A percentile compares a stretch with the other conserved stretches of the same genome.
These are phyloP conservation scores for Borovskyia barvae DNA, from an alignment of 208 protist species.

Conservation along the genomic window DNA sequence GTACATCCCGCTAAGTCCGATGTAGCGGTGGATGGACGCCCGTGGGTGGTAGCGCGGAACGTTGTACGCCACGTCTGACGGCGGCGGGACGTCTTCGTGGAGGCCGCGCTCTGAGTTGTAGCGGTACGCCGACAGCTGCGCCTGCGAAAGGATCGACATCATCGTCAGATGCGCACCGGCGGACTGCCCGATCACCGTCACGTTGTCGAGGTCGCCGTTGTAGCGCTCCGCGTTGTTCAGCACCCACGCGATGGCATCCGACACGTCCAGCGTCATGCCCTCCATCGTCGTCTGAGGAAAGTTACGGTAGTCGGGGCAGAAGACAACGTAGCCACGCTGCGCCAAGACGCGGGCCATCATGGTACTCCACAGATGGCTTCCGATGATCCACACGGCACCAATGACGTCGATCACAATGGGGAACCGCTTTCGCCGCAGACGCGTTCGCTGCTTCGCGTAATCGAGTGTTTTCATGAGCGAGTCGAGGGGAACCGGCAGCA, in stretches of 20 bases:
- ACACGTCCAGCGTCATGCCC: conserved; percentile 88
- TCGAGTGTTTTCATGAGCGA: conserved; percentile 56
- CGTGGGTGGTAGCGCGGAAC: conserved; percentile 84
- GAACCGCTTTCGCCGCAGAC: conserved; percentile 63
- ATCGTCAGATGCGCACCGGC: conserved; percentile 84
- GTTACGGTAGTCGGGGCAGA: conserved; percentile 93
- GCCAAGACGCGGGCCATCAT: conserved; percentile 79
- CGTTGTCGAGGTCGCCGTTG: conserved; percentile 77
- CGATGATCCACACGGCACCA: conserved; percentile 88
- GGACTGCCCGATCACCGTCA: conserved; percentile 80
- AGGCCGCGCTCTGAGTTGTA: conserved; percentile 27
- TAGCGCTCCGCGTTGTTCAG: conserved; percentile 83
- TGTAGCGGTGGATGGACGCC: conserved; percentile 71
- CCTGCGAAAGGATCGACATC: conserved; percentile 86
- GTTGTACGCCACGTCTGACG: conserved; percentile 66
- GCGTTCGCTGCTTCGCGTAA: conserved; percentile 31
- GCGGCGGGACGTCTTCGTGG: conserved; percentile 24
- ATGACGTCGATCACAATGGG: conserved; percentile 74
- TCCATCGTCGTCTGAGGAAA: conserved; percentile 90
- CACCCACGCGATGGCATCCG: conserved; percentile 85
- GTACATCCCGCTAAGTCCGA: conserved; percentile 87
- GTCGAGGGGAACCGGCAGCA: conserved; percentile 49
- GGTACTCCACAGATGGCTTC: conserved; percentile 74
- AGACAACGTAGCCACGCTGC: conserved; percentile 79
- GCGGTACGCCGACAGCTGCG: conserved; percentile 61